These are phyloP conservation scores for Cryoendolithus antarcticus DNA, from an alignment of 2,329 filamentous ascomycete genomes.

Conservation along the genomic window DNA sequence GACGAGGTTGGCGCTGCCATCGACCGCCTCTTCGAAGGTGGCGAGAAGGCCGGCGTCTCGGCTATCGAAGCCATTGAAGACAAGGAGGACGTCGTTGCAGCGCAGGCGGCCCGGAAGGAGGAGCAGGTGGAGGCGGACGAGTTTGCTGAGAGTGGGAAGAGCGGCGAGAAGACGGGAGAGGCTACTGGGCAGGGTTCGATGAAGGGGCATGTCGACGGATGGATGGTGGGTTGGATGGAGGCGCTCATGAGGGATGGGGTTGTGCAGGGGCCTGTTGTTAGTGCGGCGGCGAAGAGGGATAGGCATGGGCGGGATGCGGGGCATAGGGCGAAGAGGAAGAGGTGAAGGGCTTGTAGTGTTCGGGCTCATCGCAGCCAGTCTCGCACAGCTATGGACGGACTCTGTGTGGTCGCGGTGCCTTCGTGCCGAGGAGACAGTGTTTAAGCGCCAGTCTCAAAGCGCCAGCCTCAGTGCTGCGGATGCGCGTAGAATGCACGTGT, in stretches of 20 bases:
- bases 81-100: constrained; percentile 78
- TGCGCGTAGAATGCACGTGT: too few relatives aligned
- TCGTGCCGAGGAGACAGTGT: too few relatives aligned
- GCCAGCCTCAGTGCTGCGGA: too few relatives aligned
- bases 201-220: constrained; percentile 56
- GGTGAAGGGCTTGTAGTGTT: constrained; percentile 6
- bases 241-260: constrained; percentile 11
- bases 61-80: constrained; percentile 87
- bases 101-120: constrained; percentile 78
- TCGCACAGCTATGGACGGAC: too few relatives aligned
- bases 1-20: constrained; percentile 70
- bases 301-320: constrained; percentile 24
- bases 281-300: constrained; percentile 8
- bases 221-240: constrained; percentile 25
- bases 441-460: too few relatives aligned
- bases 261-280: too few relatives aligned
- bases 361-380: too few relatives aligned
- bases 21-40: constrained; percentile 64
- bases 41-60: constrained; percentile 51
- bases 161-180: too few relatives aligned
- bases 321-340: constrained; percentile 23
- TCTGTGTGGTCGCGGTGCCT: too few relatives aligned
- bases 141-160: constrained; percentile 42
- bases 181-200: constrained; percentile 28
- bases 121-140: constrained; percentile 72